phyloP scores from a whole-genome alignment of 352 stramenopile species.

The Globisporangium nodosum region DNA sequence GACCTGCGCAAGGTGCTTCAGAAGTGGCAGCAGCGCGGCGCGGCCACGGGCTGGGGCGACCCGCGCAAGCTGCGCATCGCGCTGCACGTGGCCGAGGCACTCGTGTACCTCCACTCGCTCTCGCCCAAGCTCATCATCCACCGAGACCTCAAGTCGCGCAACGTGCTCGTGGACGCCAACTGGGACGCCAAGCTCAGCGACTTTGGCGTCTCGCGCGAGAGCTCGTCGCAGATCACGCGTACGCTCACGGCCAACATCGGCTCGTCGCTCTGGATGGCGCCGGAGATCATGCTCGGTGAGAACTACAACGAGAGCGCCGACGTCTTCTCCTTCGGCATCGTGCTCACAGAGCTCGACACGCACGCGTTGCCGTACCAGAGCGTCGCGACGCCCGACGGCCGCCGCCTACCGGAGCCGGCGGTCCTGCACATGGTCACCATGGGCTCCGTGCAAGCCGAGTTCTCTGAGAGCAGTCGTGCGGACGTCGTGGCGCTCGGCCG shows the following conservation, averaged over 20 bases:
- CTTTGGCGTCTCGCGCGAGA: constrained; percentile 64
- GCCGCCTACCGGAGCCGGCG: too few species aligned
- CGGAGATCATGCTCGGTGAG: constrained; percentile 31
- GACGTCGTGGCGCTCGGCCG: constrained; percentile 23
- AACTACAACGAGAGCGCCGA: constrained; percentile 38
- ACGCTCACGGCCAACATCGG: constrained; percentile 46
- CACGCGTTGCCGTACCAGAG: constrained; percentile 22
- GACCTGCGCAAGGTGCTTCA: constrained; percentile 26
- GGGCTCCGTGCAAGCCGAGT: constrained; percentile 23
- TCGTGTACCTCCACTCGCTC: constrained; percentile 61
- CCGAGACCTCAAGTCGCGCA: constrained; percentile 79
- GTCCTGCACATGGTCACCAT: constrained; percentile 13
- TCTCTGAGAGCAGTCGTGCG: constrained; percentile 13
- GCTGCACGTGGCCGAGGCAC: constrained; percentile 46
- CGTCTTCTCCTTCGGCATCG: constrained; percentile 52
- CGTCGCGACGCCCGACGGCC: constrained; percentile 4
- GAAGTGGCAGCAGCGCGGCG: constrained; percentile 12
- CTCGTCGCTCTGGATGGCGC: constrained; percentile 47
- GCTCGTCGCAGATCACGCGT: constrained; percentile 16
- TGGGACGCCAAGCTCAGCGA: constrained; percentile 71
- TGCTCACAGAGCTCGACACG: constrained; percentile 49
- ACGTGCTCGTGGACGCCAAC: constrained; percentile 57
- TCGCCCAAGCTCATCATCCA: constrained; percentile 58
- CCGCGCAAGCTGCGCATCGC: constrained; percentile 42
- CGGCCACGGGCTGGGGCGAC: constrained; percentile 6